Percentiles rank a stretch among this genome's conserved stretches.
Conservation (phyloP, 169 alveolate species). For the Sarcocystis neurona region DNA sequence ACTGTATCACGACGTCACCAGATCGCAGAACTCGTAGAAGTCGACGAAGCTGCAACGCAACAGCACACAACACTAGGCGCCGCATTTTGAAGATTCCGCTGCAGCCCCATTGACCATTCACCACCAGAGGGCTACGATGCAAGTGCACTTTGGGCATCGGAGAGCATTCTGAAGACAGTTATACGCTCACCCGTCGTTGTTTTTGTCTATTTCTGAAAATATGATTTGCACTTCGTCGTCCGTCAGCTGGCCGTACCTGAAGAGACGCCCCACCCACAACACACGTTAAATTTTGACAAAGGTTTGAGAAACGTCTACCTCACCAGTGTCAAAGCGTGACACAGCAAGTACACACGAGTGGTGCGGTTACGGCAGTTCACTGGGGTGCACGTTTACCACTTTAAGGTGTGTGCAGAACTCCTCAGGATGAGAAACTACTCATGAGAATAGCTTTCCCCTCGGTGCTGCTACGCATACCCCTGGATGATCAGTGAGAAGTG, state of each 20-base stretch:
- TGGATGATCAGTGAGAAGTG: no score
- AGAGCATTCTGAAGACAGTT: neutral
- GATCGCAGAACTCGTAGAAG: constrained; percentile 54
- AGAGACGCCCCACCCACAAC: neutral
- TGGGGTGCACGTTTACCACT: no score
- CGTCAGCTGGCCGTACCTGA: constrained; percentile 31
- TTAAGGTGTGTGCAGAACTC: no score
- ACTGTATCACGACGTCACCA: constrained; percentile 8
- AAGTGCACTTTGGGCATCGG: neutral
- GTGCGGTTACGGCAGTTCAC: no score
- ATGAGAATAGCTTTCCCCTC: no score
- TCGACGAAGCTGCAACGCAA: constrained; percentile 39
- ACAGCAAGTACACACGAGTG: no score
- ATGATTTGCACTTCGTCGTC: constrained; percentile 29
- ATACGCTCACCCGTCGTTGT: constrained; percentile 33
- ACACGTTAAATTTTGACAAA: no score
- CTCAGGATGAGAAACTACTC: no score
- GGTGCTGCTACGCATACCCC: no score
- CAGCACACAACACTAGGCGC: neutral
- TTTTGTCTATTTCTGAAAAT: constrained; percentile 46
- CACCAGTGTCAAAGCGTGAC: no score
- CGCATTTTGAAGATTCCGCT: neutral
- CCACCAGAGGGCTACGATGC: neutral
- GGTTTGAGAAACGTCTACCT: no score
- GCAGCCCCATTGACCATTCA: neutral